These are phyloP conservation scores for Macrolepiota fuliginosa DNA, from an alignment of 768 basidiomycete genomes.

Conservation along the genomic window DNA sequence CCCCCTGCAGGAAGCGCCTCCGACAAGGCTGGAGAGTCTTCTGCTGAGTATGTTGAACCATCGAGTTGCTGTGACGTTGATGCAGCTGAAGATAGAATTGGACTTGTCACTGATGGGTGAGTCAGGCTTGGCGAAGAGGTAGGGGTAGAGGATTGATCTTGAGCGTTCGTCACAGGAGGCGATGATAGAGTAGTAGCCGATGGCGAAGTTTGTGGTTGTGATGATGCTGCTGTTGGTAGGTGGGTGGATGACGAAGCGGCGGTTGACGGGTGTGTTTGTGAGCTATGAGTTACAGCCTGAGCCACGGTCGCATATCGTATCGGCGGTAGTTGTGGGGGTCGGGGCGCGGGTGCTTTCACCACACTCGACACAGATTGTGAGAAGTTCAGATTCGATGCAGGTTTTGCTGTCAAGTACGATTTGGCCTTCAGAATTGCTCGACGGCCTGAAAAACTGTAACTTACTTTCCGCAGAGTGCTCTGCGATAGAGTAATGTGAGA, in stretches of 20 bases:
- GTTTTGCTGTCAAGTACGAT: slow-evolving; percentile 48
- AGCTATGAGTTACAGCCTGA: slow-evolving; percentile 43
- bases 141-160: slow-evolving; percentile 41
- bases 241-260: slow-evolving; percentile 37
- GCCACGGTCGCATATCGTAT: slow-evolving; percentile 93
- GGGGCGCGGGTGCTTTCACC: slow-evolving; percentile 64
- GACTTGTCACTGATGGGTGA: slow-evolving; percentile 81
- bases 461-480: slow-evolving; percentile 72
- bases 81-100: slow-evolving; percentile 76
- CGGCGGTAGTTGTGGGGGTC: slow-evolving; percentile 63
- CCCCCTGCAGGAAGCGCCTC: slow-evolving; percentile 51
- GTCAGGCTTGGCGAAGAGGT: slow-evolving; percentile 80
- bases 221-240: slow-evolving; percentile 29
- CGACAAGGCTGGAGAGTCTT: slow-evolving; percentile 72
- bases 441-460: slow-evolving; percentile 18
- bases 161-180: slow-evolving; percentile 25
- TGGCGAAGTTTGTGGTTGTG: slow-evolving; percentile 14
- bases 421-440: slow-evolving; percentile 14
- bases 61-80: slow-evolving; percentile 63
- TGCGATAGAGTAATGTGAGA: slow-evolving; percentile 28
- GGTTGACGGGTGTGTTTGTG: slow-evolving; percentile 39
- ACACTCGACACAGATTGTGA: slow-evolving; percentile 73
- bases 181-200: slow-evolving; percentile 38
- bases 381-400: slow-evolving; percentile 80
- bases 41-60: slow-evolving; percentile 68